Conservation (phyloP, 1,284 basidiomycete genomes). For the Cronartium quercuum region DNA sequence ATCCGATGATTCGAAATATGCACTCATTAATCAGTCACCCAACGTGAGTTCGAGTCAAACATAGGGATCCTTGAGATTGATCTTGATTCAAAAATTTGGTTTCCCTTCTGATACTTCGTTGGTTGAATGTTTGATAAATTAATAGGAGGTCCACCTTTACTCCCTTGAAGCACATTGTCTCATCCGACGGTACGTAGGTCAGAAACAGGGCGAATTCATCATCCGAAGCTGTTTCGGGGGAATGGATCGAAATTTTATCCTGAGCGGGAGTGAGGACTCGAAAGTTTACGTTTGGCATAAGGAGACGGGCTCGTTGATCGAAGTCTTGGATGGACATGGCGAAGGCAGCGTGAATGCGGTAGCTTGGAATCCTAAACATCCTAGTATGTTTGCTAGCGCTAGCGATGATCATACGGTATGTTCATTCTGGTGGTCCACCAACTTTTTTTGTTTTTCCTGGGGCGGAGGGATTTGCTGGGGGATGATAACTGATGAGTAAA, state of each 20-base stretch:
- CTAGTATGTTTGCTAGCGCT: slow-evolving; percentile 73
- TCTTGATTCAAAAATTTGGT: too few relatives aligned
- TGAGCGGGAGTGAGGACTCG: slow-evolving; percentile 89
- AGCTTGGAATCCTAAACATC: slow-evolving; percentile 79
- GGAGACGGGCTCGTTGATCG: slow-evolving; percentile 71
- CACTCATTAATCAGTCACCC: slow-evolving; percentile 76
- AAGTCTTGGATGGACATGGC: slow-evolving; percentile 76
- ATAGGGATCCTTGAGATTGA: too few relatives aligned
- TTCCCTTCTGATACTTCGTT: background rate
- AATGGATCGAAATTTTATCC: slow-evolving; percentile 76
- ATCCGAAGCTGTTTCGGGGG: slow-evolving; percentile 92
- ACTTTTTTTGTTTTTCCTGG: background rate
- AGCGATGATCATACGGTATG: slow-evolving; percentile 47
- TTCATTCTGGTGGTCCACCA: slow-evolving; percentile 5
- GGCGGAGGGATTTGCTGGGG: background rate
- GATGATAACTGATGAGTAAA: background rate
- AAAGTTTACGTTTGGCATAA: slow-evolving; percentile 94
- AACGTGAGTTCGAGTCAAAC: slow-evolving; percentile 58
- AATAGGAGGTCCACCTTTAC: slow-evolving; percentile 85
- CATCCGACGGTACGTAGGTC: slow-evolving; percentile 71
- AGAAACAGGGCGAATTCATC: slow-evolving; percentile 71
- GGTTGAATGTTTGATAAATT: too few relatives aligned
- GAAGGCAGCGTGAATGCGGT: slow-evolving; percentile 86
- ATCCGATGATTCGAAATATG: slow-evolving; percentile 76
- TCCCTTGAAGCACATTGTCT: slow-evolving; percentile 62